Evolutionary conservation across 2,329 filamentous ascomycete genomes (phyloP).

Genomic region (Pseudopyrenochaeta lycopersici): DNA sequence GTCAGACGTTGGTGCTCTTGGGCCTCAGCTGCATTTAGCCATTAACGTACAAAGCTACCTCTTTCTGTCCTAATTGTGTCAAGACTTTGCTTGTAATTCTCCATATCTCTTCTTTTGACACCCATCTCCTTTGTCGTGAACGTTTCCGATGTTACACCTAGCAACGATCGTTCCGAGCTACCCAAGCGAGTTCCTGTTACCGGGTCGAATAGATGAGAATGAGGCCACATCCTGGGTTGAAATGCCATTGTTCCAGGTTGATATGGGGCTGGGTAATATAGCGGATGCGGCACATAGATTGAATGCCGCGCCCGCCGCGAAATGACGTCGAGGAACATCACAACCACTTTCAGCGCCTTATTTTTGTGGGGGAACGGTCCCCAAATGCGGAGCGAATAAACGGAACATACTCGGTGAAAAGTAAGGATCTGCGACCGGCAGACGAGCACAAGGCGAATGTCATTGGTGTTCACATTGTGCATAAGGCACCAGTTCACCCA

Average conservation of each 20-base stretch:
- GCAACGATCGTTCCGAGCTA: conserved; percentile 5
- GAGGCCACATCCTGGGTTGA: conserved; percentile 11
- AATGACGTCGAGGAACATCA: conserved; percentile 6
- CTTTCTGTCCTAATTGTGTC: too few relatives aligned
- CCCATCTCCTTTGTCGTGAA: background rate
- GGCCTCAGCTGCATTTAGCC: too few relatives aligned
- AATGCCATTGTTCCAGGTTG: conserved; percentile 16
- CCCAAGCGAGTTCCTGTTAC: conserved; percentile 20
- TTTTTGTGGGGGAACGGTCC: conserved; percentile 11
- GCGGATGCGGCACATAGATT: conserved; percentile 22
- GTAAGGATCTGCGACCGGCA: too few relatives aligned
- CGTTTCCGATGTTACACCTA: background rate
- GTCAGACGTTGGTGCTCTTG: background rate
- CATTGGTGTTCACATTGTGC: too few relatives aligned
- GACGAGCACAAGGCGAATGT: too few relatives aligned
- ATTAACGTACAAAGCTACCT: too few relatives aligned
- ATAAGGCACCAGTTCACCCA: too few relatives aligned
- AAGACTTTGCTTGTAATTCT: background rate
- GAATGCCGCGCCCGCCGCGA: conserved; percentile 4
- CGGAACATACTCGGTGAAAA: too few relatives aligned
- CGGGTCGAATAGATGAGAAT: conserved; percentile 19
- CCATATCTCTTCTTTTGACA: background rate
- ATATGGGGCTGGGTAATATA: conserved; percentile 21
- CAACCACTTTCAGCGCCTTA: conserved; percentile 17
- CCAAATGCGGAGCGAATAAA: too few relatives aligned